Evolutionary conservation across 805 yeast genomes (phyloP).

Genomic region (Pichia kluyveri): DNA sequence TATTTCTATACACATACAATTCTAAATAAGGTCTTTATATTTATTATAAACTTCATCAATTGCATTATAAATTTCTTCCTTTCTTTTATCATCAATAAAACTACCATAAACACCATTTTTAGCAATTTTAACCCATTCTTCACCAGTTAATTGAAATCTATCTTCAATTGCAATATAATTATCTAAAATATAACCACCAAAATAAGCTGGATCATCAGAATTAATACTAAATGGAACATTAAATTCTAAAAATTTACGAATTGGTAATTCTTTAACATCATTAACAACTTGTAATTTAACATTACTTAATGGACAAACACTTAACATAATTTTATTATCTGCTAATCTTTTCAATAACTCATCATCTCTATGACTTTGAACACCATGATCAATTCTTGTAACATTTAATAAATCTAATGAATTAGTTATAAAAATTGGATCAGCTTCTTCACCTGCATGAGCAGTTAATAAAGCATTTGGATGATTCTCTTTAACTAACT

Average conservation of each 20-base stretch:
- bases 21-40: conserved; percentile 13
- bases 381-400: conserved; percentile 75
- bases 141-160: conserved; percentile 50
- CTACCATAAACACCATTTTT: conserved; percentile 62
- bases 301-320: conserved; percentile 74
- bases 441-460: conserved; percentile 89
- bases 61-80: conserved; percentile 34
- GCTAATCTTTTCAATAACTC: conserved; percentile 51
- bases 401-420: conserved; percentile 53
- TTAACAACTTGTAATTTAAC: conserved; percentile 67
- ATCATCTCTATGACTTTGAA: conserved; percentile 49
- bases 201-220: conserved; percentile 75
- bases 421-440: conserved; percentile 52
- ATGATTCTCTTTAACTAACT: conserved; percentile 34
- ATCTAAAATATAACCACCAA: conserved; percentile 77
- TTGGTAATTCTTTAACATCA: conserved; percentile 59
- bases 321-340: conserved; percentile 43
- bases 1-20: too few relatives aligned
- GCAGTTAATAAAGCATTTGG: conserved; percentile 62
- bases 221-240: conserved; percentile 68
- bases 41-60: conserved; percentile 34
- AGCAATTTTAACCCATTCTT: conserved; percentile 58
- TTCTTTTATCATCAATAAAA: conserved; percentile 55
- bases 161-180: conserved; percentile 61
- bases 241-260: conserved; percentile 47